A percentile compares a stretch with the other conserved stretches of the same genome.
phyloP scores from a whole-genome alignment of 805 yeast genomes.

The Ogataea angusta region DNA sequence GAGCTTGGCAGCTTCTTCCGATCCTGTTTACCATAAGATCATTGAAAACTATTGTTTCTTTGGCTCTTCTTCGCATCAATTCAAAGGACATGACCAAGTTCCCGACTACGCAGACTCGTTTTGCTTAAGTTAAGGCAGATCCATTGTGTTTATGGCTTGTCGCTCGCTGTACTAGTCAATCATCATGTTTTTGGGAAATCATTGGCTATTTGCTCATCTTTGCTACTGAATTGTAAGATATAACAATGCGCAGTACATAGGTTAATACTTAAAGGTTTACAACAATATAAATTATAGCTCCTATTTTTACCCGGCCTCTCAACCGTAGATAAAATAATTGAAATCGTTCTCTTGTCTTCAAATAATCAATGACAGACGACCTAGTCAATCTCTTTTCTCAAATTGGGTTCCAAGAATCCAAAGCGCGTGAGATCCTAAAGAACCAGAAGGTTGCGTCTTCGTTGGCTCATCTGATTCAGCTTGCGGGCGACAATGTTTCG shows the following conservation, averaged over 20 bases:
- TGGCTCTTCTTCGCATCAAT: conserved; percentile 21
- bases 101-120: conserved; percentile 8
- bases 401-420: conserved; percentile 69
- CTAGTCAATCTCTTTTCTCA: conserved; percentile 35
- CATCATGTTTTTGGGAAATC: background rate
- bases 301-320: conserved; percentile 3
- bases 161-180: conserved; percentile 1
- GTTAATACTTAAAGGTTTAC: background rate
- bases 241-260: background rate
- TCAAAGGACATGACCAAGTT: conserved; percentile 1
- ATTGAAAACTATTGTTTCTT: conserved; percentile 32
- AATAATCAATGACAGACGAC: conserved; percentile 18
- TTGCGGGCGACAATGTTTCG: conserved; percentile 34
- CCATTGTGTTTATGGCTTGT: background rate
- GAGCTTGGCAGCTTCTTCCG: conserved; percentile 5
- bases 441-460: conserved; percentile 81
- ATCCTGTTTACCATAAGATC: conserved; percentile 22
- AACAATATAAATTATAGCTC: background rate
- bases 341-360: background rate
- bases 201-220: background rate
- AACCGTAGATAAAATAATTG: background rate
- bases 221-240: conserved; percentile 2
- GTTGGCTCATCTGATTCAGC: conserved; percentile 55
- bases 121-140: conserved; percentile 9
- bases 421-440: conserved; percentile 75